phyloP scores from a whole-genome alignment of 2,329 filamentous ascomycete species.

The Trichoderma semiorbis region DNA sequence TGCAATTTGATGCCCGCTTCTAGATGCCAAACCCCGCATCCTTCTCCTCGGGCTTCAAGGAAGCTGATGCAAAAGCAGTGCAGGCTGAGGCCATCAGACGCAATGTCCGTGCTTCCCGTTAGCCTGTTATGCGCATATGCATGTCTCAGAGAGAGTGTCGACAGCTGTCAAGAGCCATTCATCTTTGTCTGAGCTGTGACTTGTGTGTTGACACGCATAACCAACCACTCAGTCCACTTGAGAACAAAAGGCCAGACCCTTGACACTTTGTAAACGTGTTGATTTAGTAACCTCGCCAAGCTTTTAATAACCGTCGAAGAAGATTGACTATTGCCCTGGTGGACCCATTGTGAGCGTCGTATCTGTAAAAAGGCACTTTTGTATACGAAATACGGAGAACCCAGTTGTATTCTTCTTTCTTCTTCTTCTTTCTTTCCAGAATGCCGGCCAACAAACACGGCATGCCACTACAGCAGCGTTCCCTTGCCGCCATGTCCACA shows the following conservation, averaged over 20 bases:
- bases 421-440: background rate
- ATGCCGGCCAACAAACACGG: background rate
- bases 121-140: background rate
- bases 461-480: background rate
- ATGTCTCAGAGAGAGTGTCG: background rate
- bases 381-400: background rate
- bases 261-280: background rate
- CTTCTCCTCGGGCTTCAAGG: background rate
- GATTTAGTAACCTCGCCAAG: background rate
- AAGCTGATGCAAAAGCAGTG: slow-evolving; percentile 7
- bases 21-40: slow-evolving; percentile 3
- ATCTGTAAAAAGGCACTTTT: background rate
- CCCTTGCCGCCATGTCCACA: background rate
- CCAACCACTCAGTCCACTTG: background rate
- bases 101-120: background rate
- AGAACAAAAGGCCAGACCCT: background rate
- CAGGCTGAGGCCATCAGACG: slow-evolving; percentile 10
- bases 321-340: background rate
- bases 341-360: background rate
- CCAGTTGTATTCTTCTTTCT: background rate
- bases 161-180: background rate
- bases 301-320: background rate
- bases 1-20: background rate
- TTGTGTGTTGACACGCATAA: slow-evolving; percentile 4
- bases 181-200: background rate